Base-by-base conservation (phyloP, 2,329 filamentous ascomycete genomes). In the Aspergillus novofumigatus region DNA sequence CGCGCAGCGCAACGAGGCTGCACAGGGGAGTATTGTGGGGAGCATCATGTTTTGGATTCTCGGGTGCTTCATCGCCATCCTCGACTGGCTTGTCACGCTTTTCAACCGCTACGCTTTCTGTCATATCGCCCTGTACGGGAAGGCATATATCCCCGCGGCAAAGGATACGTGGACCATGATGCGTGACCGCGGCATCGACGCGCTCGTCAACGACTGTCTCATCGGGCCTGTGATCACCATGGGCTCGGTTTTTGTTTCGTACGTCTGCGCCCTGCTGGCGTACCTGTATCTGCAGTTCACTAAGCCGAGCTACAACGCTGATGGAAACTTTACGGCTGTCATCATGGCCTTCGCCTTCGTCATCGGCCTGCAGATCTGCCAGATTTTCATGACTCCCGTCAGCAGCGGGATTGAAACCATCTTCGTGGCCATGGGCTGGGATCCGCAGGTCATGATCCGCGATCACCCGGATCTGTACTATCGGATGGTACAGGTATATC, bases 101-200 rank as follows among this genome's bases (percentile, higher is more conserved):
- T 81, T 96, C 76, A 97, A 97, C 76, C 86, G 91, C 65, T 96
- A 95, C 65, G 92, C 92, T 0, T 96, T 95, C 75, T 92, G 87
- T 29, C 91, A 97, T 70, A 96, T 97, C 68, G 92, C 93, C 0
- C 80, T 97, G 0, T 97, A 97, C 70, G 93, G 93, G 20, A 95
- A 95, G 73, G 78, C 89, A 0, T 97, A 97, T 70, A 83, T 97
- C 54, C 81, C 86, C 1, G 90, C 92, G 0, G 92, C 92, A 38
- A 96, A 95, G 76, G 90, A 91, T 65, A 96, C 91, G 0, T 96
- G 91, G 90, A 85, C 65, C 11, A 90, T 96, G 89, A 92, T 96
- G 79, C 93, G 92, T 72, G 86, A 95, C 68, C 90, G 93, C 32
- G 93, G 93, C 28, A 87, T 97, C 59, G 92, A 97, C 66, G 92